Base-by-base conservation (phyloP, 257 asterid genomes). In the Jacaranda mimosifolia region DNA sequence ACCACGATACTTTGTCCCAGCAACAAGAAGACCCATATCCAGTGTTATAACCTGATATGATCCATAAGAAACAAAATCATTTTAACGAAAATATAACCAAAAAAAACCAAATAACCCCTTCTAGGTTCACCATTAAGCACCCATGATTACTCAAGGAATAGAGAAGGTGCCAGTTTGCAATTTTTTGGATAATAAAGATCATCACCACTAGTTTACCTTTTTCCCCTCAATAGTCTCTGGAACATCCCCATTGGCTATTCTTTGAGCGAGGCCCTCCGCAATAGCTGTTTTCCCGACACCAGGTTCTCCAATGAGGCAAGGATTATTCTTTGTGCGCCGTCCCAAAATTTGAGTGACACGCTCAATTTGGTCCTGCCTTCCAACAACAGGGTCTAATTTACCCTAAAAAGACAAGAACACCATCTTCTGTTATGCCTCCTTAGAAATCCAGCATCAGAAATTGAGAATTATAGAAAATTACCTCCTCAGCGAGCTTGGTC, bases 251-350 rank as follows among this genome's bases (percentile, higher is more conserved):
- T 15, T 89, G 60, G 97, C 92, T 81, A 95, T 95, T 85, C 99
- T 89, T 80, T 95, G 99, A 63, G 99, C 99, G 59, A 95, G 92
- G 45, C 99, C 98, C 84, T 95, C 99, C 19, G 99, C 99, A 79
- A 95, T 91, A 64, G 99, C 99, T 78, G 99, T 95, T 88, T 95
- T 95, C 38, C 99, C 99, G 21, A 95, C 99, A 78, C 99, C 99
- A 40, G 99, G 99, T 82, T 95, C 99, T 83, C 99, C 99, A 79
- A 95, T 91, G 78, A 95, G 99, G 81, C 99, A 95, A 17, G 99
- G 99, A 81, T 95, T 95, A 72, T 95, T 95, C 77, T 95, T 95
- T 19, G 99, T 95, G 32, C 99, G 91, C 68, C 99, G 89, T 35
- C 99, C 99, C 89, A 95, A 76, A 82, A 95, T 95, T 87, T 95